Percentiles rank a stretch among this genome's conserved stretches.
phyloP scores from a whole-genome alignment of 2,329 filamentous ascomycete genomes.

The Ophiosphaerella herpotricha region DNA sequence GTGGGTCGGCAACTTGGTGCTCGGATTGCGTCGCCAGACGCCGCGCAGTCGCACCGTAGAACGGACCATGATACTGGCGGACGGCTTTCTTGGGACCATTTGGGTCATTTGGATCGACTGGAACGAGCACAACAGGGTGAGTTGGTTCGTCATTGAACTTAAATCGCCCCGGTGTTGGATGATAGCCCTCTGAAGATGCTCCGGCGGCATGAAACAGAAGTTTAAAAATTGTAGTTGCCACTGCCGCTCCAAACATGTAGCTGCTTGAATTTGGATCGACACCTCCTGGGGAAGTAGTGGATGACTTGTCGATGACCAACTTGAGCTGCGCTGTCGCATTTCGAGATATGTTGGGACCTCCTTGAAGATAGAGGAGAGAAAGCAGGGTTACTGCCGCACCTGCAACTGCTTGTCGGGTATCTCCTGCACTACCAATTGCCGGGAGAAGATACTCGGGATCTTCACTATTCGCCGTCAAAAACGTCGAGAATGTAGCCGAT shows the following conservation, averaged over 20 bases:
- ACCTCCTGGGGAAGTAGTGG: constrained; percentile 5
- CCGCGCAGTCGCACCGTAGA: constrained; percentile 28
- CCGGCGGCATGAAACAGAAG: constrained; percentile 19
- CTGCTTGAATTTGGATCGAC: constrained; percentile 19
- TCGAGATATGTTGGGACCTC: constrained; percentile 8
- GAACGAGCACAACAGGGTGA: constrained; percentile 25
- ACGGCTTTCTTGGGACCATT: constrained; percentile 20
- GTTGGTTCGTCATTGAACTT: constrained; percentile 32
- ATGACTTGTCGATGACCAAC: constrained; percentile 8
- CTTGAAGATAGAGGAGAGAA: constrained; percentile 15
- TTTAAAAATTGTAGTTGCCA: constrained; percentile 21
- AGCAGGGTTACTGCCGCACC: constrained; percentile 27
- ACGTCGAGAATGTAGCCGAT: constrained; percentile 15
- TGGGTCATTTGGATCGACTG: constrained; percentile 26
- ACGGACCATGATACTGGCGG: constrained; percentile 24
- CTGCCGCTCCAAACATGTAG: constrained; percentile 26
- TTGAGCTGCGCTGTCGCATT: constrained; percentile 15
- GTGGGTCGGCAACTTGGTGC: constrained; percentile 16
- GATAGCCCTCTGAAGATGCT: constrained; percentile 16
- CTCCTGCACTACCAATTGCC: constrained; percentile 8
- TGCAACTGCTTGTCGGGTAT: constrained; percentile 26
- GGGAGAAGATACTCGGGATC: constrained; percentile 16
- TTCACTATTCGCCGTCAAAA: constrained; percentile 9
- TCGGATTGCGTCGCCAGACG: constrained; percentile 22
- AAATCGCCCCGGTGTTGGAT: constrained; percentile 20